Evolutionary conservation across 495 filamentous ascomycete species (phyloP), one percentile per base, ranked within the genome.

Genomic region (Achaetomiella virescens): DNA sequence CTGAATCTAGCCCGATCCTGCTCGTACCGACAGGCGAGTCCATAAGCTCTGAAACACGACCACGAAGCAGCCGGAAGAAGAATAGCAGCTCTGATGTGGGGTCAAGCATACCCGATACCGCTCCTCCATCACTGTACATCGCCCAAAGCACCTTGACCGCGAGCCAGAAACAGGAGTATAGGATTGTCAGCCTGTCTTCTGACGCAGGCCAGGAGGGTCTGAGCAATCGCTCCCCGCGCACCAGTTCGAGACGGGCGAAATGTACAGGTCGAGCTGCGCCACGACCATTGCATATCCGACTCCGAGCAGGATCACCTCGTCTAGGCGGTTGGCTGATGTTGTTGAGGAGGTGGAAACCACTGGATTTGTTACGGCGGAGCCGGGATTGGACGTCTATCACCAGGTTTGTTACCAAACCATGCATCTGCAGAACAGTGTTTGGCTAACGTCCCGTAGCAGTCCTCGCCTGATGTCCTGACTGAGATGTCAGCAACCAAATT

Each of bases 81-180:
- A 37, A 47, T 6, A 33, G 20, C 11, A 22, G 41, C 17, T 20
- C 24, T 15, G 55, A 20, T 11, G 17, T 6, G 11, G 46, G 50
- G 6, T 61, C 63, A n/a, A 51, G 31, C 47, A 18, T 61, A 22
- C 42, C 60, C 2, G 56, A 60, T n/a, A 58, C 62, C 1, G 52
- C 38, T 10, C 1, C 48, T 0, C 50, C 53, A 6, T 57, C 43
- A 6, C 41, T 69, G 22, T 69, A 66, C 42, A 35, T 69, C 25
- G 37, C 56, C 14, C 62, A 61, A 1, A 67, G 66, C 31, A 44
- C 57, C 11, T 49, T 69, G n/a, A 67, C 65, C 2, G 50, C 64
- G 3, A 69, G 66, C 22, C 66, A 69, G 59, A 67, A 61, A 41
- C 46, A 59, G 45, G 48, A 69, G 42, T 67, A 66, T 25, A 10